Evolutionary conservation across 1,284 basidiomycete genomes (phyloP), one percentile per base, ranked within the genome.

Genomic region (Irpex sp.): DNA sequence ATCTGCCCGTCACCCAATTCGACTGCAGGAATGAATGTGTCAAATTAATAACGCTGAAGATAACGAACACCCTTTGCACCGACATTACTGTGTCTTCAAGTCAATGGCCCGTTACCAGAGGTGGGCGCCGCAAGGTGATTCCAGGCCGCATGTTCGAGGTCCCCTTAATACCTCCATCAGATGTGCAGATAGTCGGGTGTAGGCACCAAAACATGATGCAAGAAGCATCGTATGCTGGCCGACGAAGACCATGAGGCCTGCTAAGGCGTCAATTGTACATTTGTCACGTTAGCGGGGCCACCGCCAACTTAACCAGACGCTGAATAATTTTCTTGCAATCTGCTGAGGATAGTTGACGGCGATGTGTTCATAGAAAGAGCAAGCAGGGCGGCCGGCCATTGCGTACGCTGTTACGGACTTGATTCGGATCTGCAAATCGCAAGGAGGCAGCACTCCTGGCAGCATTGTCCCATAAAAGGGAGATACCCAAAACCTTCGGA

Each of bases 41-140:
- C 47, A 50, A 39, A 19, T 50, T 33, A 31, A 54, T 54, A 54
- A 54, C 53, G 53, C 53, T 54, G 53, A 54, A 54, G 53, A 54
- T 54, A 54, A 54, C 53, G 26, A n/a, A 54, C 49, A 26, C 49
- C 9, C 53, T 54, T n/a, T 11, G 9, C 26, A 15, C 47, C 47
- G 47, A 50, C 47, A 50, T 50, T 50, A 50, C 19, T 54, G 53
- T 54, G 53, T 26, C 53, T 5, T 9, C 9, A 9, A 26, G 53
- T 5, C 5, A 13, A 35, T 33, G 26, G 26, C 9, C 13, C 6
- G 9, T 54, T n/a, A 6, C 21, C 31, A 7, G 7, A 54, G 26
- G 21, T 7, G 8, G 9, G 21, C 33, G 53, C 33, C n/a, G n/a
- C 5, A 5, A 21, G 19, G 11, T 54, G 53, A 54, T 54, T 51